Evolutionary conservation across 2,329 filamentous ascomycete genomes (phyloP).

Genomic region (Phialophora expanda): DNA sequence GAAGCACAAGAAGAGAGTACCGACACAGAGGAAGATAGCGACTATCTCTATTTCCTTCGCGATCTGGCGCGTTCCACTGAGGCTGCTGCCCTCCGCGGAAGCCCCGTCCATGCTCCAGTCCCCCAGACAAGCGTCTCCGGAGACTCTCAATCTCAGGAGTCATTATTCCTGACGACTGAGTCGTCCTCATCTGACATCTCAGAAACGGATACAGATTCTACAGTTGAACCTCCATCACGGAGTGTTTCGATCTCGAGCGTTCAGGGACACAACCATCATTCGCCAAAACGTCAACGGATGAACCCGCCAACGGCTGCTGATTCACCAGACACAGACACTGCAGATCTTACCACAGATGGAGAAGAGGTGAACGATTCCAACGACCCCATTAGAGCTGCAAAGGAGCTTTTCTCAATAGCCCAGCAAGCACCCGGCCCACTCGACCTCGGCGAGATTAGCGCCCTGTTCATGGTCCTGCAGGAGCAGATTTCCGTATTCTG

Average conservation of each 20-base stretch:
- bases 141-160: too few species aligned
- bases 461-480: conserved; percentile 31
- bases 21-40: not conserved
- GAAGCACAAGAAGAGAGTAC: conserved; percentile 9
- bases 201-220: not conserved
- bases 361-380: not conserved
- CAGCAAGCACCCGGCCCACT: conserved; percentile 16
- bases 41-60: not conserved
- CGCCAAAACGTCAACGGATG: not conserved
- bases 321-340: conserved; percentile 9
- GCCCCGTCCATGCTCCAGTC: not conserved
- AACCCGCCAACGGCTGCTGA: not conserved
- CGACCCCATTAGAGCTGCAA: not conserved
- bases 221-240: too few species aligned
- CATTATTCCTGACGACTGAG: not conserved
- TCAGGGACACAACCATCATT: not conserved
- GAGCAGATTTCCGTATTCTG: conserved; percentile 26
- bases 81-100: not conserved
- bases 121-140: not conserved
- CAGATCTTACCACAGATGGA: not conserved
- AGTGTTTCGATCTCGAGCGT: not conserved
- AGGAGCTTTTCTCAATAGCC: not conserved
- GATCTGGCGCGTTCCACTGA: not conserved
- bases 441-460: conserved; percentile 28
- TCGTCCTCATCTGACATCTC: not conserved